A percentile compares a stretch with the other conserved stretches of the same genome.
Conservation (phyloP, 371 early-diverging fungal genomes). For the Polyrhizophydium stewartii region DNA sequence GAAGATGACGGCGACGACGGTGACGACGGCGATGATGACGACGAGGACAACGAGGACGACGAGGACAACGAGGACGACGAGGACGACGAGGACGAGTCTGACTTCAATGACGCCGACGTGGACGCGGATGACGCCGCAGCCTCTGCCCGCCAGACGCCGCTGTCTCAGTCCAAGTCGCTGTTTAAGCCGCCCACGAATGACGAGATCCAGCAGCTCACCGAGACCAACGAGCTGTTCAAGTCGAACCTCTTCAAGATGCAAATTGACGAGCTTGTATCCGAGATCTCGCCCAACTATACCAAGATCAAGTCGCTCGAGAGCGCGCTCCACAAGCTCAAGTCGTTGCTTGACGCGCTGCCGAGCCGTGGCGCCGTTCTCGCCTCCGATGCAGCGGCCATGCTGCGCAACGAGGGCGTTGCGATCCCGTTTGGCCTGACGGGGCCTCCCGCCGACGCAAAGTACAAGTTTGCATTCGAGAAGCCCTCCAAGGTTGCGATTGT, state of each 20-base stretch:
- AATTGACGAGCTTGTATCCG: conserved; percentile 80
- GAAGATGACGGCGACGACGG: conserved; percentile 38
- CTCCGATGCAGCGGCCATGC: conserved; percentile 9
- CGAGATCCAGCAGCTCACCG: conserved; percentile 82
- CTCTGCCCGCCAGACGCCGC: conserved; percentile 29
- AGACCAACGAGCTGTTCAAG: conserved; percentile 78
- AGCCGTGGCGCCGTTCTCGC: conserved; percentile 4
- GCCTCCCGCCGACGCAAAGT: conserved; percentile 63
- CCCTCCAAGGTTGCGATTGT: conserved; percentile 77
- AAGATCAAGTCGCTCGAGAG: conserved; percentile 67
- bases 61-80: conserved; percentile 31
- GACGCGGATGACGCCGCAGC: conserved; percentile 35
- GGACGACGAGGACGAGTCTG: conserved; percentile 35
- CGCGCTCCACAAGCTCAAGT: conserved; percentile 62
- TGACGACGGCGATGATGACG: conserved; percentile 18
- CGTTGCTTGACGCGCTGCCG: conserved; percentile 27
- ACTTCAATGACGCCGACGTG: conserved; percentile 12
- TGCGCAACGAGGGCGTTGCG: conserved; percentile 33
- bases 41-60: conserved; percentile 14
- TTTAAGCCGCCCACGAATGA: conserved; percentile 62
- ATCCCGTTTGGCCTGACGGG: conserved; percentile 73
- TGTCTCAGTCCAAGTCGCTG: conserved; percentile 10
- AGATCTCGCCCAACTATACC: conserved; percentile 61
- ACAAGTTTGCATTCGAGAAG: conserved; percentile 70
- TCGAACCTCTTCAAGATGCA: conserved; percentile 82